These are phyloP conservation scores for Cyamopsis tetragonoloba DNA, from an alignment of 306 rosid genomes.

Conservation along the genomic window DNA sequence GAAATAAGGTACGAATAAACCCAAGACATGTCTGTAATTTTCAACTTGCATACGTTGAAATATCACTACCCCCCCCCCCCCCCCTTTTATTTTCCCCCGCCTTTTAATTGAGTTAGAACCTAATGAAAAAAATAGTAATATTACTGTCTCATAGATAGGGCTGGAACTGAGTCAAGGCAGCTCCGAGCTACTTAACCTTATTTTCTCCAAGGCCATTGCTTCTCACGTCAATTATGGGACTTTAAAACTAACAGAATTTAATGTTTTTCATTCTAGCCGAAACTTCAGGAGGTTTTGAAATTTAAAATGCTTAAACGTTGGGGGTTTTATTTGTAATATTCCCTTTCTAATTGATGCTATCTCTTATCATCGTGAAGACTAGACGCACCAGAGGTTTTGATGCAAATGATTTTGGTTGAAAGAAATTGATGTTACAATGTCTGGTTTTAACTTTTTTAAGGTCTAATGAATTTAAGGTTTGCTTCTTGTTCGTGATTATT, in stretches of 20 bases:
- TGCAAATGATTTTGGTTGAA: conserved; percentile 9
- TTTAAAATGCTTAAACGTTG: background rate
- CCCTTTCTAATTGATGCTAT: background rate
- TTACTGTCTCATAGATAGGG: background rate
- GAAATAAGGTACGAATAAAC: background rate
- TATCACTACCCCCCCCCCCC: too few species aligned
- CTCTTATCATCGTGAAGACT: background rate
- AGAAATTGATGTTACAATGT: background rate
- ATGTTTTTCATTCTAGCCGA: background rate
- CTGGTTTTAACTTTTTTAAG: background rate
- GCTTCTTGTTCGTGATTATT: background rate
- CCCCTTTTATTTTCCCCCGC: too few species aligned
- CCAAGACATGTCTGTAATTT: background rate
- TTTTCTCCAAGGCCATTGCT: background rate
- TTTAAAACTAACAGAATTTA: background rate
- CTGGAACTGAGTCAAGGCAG: background rate
- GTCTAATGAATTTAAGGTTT: background rate
- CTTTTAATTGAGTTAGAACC: too few species aligned
- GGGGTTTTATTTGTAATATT: background rate
- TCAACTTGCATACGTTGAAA: background rate
- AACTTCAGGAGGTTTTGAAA: background rate
- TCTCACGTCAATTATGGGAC: background rate
- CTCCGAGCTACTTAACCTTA: background rate
- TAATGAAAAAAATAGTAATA: background rate
- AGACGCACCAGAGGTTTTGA: conserved; percentile 16